Evolutionary conservation across 805 yeast genomes (phyloP).

Genomic region (Vanderwaltozyma polyspora): DNA sequence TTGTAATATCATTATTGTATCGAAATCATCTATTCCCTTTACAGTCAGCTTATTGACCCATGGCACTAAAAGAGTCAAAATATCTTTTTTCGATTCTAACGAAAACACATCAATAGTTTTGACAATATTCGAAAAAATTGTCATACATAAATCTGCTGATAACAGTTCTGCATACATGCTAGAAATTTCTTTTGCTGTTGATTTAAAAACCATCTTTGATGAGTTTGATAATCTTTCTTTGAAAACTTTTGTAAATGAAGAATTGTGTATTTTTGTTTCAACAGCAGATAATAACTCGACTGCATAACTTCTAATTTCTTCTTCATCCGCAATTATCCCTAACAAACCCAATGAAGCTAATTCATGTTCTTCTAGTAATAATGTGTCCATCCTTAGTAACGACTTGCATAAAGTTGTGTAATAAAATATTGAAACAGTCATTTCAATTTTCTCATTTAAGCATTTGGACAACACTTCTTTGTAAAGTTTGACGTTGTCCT

Average conservation of each 20-base stretch:
- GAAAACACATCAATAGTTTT: slow-evolving; percentile 52
- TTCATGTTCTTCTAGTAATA: slow-evolving; percentile 48
- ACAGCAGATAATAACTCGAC: slow-evolving; percentile 55
- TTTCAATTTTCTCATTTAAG: slow-evolving; percentile 41
- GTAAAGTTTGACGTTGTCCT: slow-evolving; percentile 39
- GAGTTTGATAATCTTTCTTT: slow-evolving; percentile 62
- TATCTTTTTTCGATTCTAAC: slow-evolving; percentile 56
- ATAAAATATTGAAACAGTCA: slow-evolving; percentile 51
- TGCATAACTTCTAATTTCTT: slow-evolving; percentile 60
- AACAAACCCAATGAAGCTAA: slow-evolving; percentile 65
- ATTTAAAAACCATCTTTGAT: slow-evolving; percentile 75
- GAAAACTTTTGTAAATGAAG: slow-evolving; percentile 44
- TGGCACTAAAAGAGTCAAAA: slow-evolving; percentile 71
- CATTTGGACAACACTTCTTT: slow-evolving; percentile 61
- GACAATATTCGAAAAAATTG: slow-evolving; percentile 62
- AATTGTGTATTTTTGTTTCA: slow-evolving; percentile 48
- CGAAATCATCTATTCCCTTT: slow-evolving; percentile 34
- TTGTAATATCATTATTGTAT: slow-evolving; percentile 57
- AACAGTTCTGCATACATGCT: slow-evolving; percentile 50
- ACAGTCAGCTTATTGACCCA: slow-evolving; percentile 85
- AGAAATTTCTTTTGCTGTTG: slow-evolving; percentile 73
- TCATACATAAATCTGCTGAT: slow-evolving; percentile 50
- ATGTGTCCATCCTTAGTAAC: slow-evolving; percentile 37
- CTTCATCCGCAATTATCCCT: slow-evolving; percentile 64
- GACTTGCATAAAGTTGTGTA: slow-evolving; percentile 63